Evolutionary conservation across 2,329 filamentous ascomycete species (phyloP).

Genomic region (Apiospora rasikravindrae): DNA sequence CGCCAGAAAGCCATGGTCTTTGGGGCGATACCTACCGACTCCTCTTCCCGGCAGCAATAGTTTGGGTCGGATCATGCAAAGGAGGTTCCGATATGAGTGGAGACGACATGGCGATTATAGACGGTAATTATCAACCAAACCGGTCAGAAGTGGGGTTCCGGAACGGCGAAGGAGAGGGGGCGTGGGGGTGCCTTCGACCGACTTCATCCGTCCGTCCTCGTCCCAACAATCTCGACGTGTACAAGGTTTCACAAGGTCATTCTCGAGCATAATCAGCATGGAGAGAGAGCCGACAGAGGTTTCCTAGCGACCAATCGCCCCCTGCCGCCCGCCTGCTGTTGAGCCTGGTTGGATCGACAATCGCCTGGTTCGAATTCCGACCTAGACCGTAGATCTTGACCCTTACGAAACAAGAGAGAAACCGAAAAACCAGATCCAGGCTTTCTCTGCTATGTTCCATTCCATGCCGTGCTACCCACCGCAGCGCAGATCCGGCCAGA

Average conservation of each 20-base stretch:
- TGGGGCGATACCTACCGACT: not conserved
- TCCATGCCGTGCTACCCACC: not conserved
- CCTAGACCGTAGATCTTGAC: not conserved
- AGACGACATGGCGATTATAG: not conserved
- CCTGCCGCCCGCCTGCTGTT: not conserved
- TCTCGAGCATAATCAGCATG: too few species aligned
- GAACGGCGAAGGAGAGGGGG: conserved; percentile 12
- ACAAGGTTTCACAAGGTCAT: not conserved
- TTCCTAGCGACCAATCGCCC: rapidly evolving
- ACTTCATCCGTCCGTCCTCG: conserved; percentile 1
- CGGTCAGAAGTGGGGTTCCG: conserved; percentile 14
- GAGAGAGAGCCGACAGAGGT: too few species aligned
- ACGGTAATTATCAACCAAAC: conserved; percentile 8
- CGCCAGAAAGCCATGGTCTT: not conserved
- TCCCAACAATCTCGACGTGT: not conserved
- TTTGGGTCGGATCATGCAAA: conserved; percentile 2
- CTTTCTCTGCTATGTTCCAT: not conserved
- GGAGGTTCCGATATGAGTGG: conserved; percentile 6
- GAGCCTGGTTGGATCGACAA: not conserved
- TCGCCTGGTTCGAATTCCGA: not conserved
- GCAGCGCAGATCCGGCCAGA: not conserved
- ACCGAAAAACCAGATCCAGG: not conserved
- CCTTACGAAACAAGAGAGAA: not conserved
- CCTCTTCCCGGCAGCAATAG: conserved; percentile 13
- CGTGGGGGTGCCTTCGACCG: not conserved